Base-by-base conservation (phyloP, 2,329 filamentous ascomycete genomes). In the Stenocarpella maydis region DNA sequence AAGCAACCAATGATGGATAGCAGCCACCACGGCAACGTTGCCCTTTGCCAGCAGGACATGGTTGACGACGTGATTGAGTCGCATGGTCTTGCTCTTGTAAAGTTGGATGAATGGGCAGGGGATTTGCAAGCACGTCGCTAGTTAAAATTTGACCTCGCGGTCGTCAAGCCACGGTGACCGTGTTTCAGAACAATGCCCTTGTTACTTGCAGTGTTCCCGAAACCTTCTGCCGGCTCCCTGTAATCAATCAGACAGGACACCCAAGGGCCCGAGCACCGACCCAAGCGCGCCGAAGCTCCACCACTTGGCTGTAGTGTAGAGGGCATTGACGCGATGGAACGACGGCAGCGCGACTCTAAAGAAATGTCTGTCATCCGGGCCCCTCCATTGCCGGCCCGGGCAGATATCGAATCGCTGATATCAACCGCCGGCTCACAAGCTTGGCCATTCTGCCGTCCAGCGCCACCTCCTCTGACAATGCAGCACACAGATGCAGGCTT, bases 401-500 rank as follows among this genome's bases (percentile, higher is more conserved):
- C 34, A 19, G 26, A 4, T 55, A 37, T 49, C 28, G 8, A 49
- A 37, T 63, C 26, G 58, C 58, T 63, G 58, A 63, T 43, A 49
- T 63, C 58, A 34, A 63, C 28, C 58, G 41, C 7, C 58, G 19
- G 58, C 10, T 49, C 41, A 31, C 37, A 15, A 58, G 21, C 45
- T 37, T 55, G 31, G 52, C 15, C 15, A 37, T 37, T 39, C 12
- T 58, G 43, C 41, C 28, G 65, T 41, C 26, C 52, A 43, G 58
- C 52, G 43, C 34, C 43, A 58, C 43, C 8, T 39, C 24, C 9
- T 47, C 39, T 55, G 31, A 28, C 26, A 19, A 54, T 65, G 37
- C 63, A 31, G 45, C 49, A 53, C 63, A 53, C 10, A 43, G n/a
- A 65, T 65, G 49, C 49, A 54, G 34, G 49, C 47, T 41, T 65